Base-by-base conservation (phyloP, 140 eudicot genomes). In the Cichorium intybus region DNA sequence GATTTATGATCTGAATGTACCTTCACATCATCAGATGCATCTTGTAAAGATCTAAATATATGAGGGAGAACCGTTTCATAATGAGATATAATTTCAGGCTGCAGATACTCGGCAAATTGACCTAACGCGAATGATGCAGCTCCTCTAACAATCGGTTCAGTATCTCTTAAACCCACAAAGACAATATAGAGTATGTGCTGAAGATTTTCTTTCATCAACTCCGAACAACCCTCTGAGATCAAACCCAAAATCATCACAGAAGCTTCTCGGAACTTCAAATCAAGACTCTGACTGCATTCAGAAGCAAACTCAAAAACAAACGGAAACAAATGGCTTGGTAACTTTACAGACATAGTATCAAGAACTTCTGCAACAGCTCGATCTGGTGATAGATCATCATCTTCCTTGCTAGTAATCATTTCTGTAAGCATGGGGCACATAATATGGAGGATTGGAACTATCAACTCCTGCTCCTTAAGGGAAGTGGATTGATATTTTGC, bases 91-190 rank as follows among this genome's bases (percentile, higher is more conserved):
- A 92, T 88, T 69, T 92, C 96, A 18, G 98, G 98, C 77, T 83
- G 98, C 78, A 92, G 79, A 79, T 88, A 76, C 82, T 92, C 86
- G 20, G 92, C 89, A 75, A 88, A 92, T 39, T 92, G 99, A 58
- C 95, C 96, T 59, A 92, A 77, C 15, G 96, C 95, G 65, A 77
- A 92, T 21, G 99, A 83, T 33, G 95, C 92, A 68, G 99, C 91
- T 20, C 99, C 99, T 72, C 96, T 79, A 41, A 92, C 96, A 85
- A 88, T 64, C 80, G 75, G 86, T 72, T 92, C 95, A 39, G 95
- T 87, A 77, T 92, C 99, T 82, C 96, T 80, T 60, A 88, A 76
- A 68, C 84, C 87, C 64, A 90, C 90, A 66, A 88, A 80, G 60
- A 82, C 92, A 61, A 92, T 83, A 67, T 65, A 80, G 20, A 92